Base-by-base conservation (phyloP, 2,329 filamentous ascomycete species). In the Exophiala oligosperma region DNA sequence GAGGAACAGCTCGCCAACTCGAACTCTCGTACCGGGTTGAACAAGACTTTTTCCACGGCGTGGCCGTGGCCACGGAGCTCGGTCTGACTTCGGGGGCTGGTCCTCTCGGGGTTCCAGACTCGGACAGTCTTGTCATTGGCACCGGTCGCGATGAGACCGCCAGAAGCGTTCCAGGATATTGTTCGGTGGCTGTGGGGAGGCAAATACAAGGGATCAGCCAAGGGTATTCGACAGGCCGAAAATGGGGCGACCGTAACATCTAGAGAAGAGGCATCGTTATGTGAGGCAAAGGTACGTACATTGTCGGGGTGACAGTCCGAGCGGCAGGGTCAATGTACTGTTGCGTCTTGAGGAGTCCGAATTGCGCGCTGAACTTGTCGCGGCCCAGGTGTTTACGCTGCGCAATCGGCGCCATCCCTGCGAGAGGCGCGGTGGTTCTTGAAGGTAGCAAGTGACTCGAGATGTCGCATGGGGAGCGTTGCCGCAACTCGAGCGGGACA, bases 91-190 rank as follows among this genome's bases (percentile, higher is more conserved):
- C 74, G 73, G 26, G 74, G 72, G 60, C 73, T 69, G 17, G 78
- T 73, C 53, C 77, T 74, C 57, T 80, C 77, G 0, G 78, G 78
- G 63, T 99, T 96, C 93, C 94, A 99, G 64, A 99, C 86, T n/a
- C 92, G 88, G 46, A 99, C 80, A 0, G 87, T 87, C 53, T 93
- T 92, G 74, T 97, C 89, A 7, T 93, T 91, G 2, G 91, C 89
- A 2, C 91, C 92, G 0, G 92, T 95, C 0, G 93, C 93, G 60
- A 97, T 86, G 59, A 94, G 79, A 7, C 85, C 89, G 35, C 93
- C 92, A 0, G 90, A 79, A 0, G 92, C 90, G 64, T 93, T 96
- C 93, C 93, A 97, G 40, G 90, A 87, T 64, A 97, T 87, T 1
- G 89, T 88, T 41, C 90, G 86, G 56, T 95, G 81, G 63, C 88